A percentile compares a stretch with the other conserved stretches of the same genome.
These are phyloP conservation scores for Fusarium circinatum DNA, from an alignment of 2,329 filamentous ascomycete species.

Conservation along the genomic window DNA sequence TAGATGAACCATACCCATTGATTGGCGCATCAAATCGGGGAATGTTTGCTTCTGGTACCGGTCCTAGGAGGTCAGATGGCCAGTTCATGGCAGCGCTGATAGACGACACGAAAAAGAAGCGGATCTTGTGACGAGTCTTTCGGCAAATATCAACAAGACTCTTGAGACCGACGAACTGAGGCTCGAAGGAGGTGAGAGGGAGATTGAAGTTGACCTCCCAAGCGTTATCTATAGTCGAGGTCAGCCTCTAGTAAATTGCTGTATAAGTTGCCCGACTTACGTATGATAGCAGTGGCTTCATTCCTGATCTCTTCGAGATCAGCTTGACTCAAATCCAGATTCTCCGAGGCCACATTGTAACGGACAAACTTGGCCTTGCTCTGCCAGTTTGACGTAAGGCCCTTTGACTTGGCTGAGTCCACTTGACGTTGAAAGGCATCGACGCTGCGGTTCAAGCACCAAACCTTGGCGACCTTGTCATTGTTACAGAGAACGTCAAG, in stretches of 20 bases:
- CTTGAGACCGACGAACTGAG: not conserved
- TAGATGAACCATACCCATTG: not conserved
- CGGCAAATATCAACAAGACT: not conserved
- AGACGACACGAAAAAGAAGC: not conserved
- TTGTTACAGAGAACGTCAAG: not conserved
- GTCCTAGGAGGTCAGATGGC: not conserved
- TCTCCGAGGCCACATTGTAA: not conserved
- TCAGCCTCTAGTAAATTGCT: not conserved
- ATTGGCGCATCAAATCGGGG: not conserved
- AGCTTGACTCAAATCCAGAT: not conserved
- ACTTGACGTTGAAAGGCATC: not conserved
- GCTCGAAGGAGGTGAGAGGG: not conserved
- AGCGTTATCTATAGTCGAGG: not conserved
- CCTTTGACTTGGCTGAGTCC: not conserved
- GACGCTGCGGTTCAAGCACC: not conserved
- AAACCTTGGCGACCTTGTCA: not conserved
- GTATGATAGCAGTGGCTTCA: not conserved
- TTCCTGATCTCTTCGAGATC: not conserved
- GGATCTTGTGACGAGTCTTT: not conserved
- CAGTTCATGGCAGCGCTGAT: not conserved
- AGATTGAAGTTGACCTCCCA: not conserved
- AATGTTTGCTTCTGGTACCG: not conserved
- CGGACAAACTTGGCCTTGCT: not conserved
- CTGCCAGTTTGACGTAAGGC: not conserved
- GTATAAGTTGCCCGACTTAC: not conserved